Percentiles rank a stretch among this genome's conserved stretches.
phyloP scores from a whole-genome alignment of 2,329 filamentous ascomycete genomes.

The Nothophaeocryptopus gaeumannii region DNA sequence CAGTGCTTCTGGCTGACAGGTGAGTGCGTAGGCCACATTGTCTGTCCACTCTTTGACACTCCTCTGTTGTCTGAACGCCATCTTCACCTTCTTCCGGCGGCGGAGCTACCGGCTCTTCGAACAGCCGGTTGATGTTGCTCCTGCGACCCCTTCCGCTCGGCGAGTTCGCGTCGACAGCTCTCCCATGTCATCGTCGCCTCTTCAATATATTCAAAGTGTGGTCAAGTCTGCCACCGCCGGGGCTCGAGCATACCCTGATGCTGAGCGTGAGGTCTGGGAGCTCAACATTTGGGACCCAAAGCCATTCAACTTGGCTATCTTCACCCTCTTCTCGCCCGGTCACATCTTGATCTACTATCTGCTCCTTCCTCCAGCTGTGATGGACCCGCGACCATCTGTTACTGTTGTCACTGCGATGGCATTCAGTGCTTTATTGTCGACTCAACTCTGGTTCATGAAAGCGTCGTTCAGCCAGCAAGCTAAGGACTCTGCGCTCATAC shows the following conservation, averaged over 20 bases:
- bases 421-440: constrained; percentile 70
- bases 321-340: constrained; percentile 88
- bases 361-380: constrained; percentile 72
- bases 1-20: neutral
- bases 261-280: constrained; percentile 88
- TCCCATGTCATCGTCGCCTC: constrained; percentile 71
- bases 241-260: constrained; percentile 78
- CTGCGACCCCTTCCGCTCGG: constrained; percentile 78
- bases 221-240: constrained; percentile 69
- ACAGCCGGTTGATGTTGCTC: constrained; percentile 70
- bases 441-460: constrained; percentile 72
- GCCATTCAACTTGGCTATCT: constrained; percentile 74
- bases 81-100: constrained; percentile 76
- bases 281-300: constrained; percentile 90
- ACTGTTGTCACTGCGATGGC: constrained; percentile 81
- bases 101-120: constrained; percentile 91
- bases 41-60: constrained; percentile 67
- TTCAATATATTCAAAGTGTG: constrained; percentile 69
- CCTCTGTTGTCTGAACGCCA: constrained; percentile 71
- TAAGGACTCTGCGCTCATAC: constrained; percentile 79
- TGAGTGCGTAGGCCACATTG: constrained; percentile 47
- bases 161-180: constrained; percentile 86
- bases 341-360: constrained; percentile 90
- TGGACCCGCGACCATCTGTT: constrained; percentile 79
- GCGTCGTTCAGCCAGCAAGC: constrained; percentile 76